Evolutionary conservation across 2,329 filamentous ascomycete species (phyloP), one percentile per base, ranked within the genome.

Genomic region (Clarireedia paspali): DNA sequence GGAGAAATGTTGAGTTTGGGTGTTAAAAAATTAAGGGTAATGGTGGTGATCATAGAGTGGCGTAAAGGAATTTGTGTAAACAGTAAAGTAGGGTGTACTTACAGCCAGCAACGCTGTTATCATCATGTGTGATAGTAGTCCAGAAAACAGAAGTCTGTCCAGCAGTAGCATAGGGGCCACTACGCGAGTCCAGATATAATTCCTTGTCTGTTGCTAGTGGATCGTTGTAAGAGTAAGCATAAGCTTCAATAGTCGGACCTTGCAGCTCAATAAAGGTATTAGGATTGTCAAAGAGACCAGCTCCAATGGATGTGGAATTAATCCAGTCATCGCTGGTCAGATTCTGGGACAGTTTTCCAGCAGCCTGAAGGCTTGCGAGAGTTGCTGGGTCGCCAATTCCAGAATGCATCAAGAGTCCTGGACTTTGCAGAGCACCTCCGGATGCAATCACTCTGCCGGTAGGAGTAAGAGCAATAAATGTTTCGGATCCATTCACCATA

Each of bases 111-210:
- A 68, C 64, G 10, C 63, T 67, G 6, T 74, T 75, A 50, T 77
- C 72, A 3, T 65, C 61, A 55, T 75, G 72, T 7, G 70, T 63
- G 36, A 78, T 64, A 38, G 72, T 74, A 30, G 72, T 72, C 78
- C 78, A 82, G 70, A 82, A 81, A 0, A 73, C 75, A 6, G 74
- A 73, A 0, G 77, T 79, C 58, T 80, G 74, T 5, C 75, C 76
- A 1, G 77, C 80, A 57, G 77, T 79, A 3, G 77, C 66, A 62
- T 81, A 79, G 0, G 78, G 77, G 0, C 79, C 79, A 12, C 74
- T 76, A 20, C 77, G 73, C 12, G 66, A 64, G 4, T 71, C 66
- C 2, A 82, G 67, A 64, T 80, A 82, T 2, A 76, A 61, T 6
- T 75, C 68, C 42, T 65, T 63, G 57, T 81, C 78, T 0, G 64